Percentiles rank a stretch among this genome's conserved stretches.
Evolutionary conservation across 805 yeast genomes (phyloP).

Genomic region (Blastobotrys attinorum): DNA sequence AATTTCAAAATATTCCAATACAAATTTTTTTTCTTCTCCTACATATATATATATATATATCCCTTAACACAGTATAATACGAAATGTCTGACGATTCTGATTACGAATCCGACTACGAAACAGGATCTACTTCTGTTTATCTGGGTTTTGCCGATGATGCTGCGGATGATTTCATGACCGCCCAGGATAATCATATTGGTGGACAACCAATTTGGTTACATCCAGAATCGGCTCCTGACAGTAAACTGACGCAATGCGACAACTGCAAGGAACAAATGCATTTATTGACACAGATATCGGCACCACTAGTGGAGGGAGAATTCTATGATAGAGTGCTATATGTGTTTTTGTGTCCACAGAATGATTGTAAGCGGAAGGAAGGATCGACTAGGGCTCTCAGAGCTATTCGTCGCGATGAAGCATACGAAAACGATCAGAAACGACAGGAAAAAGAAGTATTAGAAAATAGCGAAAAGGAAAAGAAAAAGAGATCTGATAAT

Average conservation of each 20-base stretch:
- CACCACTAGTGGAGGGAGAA: slow-evolving; percentile 58
- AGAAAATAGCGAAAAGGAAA: slow-evolving; percentile 5
- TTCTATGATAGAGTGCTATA: slow-evolving; percentile 77
- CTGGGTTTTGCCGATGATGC: slow-evolving; percentile 31
- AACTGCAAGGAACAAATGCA: slow-evolving; percentile 58
- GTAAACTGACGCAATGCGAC: slow-evolving; percentile 49
- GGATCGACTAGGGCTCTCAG: slow-evolving; percentile 73
- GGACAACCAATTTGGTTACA: slow-evolving; percentile 69
- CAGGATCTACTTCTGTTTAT: slow-evolving; percentile 25
- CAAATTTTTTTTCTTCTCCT: too few species aligned
- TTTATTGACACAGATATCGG: slow-evolving; percentile 67
- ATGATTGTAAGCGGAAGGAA: slow-evolving; percentile 55
- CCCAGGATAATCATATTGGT: slow-evolving; percentile 58
- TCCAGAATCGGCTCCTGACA: slow-evolving; percentile 46
- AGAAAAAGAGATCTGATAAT: too few species aligned
- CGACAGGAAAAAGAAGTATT: slow-evolving; percentile 19
- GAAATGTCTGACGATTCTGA: slow-evolving; percentile 30
- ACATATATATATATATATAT: too few species aligned
- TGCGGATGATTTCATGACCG: slow-evolving; percentile 7
- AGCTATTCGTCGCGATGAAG: slow-evolving; percentile 59
- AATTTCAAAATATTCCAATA: too few species aligned
- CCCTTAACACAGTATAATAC: background rate
- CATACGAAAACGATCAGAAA: slow-evolving; percentile 35
- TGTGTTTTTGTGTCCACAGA: slow-evolving; percentile 62
- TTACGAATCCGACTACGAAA: slow-evolving; percentile 21